These are phyloP conservation scores for Tagetes patula DNA, from an alignment of 129 eudicot species.

Conservation along the genomic window DNA sequence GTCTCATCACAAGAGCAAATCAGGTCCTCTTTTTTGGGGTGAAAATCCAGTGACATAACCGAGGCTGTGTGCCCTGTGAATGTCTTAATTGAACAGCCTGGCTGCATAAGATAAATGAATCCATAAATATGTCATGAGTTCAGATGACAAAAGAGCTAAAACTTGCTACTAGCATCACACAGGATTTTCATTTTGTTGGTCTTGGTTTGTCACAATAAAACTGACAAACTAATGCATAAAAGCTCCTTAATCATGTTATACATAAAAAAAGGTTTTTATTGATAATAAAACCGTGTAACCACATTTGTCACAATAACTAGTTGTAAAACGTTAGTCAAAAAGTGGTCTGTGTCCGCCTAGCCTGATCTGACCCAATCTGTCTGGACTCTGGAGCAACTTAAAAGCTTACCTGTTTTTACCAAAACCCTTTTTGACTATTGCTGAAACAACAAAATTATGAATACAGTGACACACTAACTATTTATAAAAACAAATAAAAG, in stretches of 20 bases:
- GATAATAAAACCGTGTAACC: not conserved
- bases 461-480: not conserved
- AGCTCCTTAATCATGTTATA: not conserved
- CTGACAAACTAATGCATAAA: not conserved
- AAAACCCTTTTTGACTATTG: not conserved
- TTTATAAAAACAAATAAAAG: not conserved
- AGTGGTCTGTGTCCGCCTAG: not conserved
- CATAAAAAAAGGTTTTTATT: not conserved
- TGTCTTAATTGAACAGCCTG: constrained; percentile 46
- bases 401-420: not conserved
- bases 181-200: not conserved
- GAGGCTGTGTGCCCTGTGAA: constrained; percentile 59
- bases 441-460: not conserved
- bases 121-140: not conserved
- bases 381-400: not conserved
- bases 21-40: constrained; percentile 58
- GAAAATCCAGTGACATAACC: constrained; percentile 59
- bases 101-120: constrained; percentile 36
- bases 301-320: not conserved
- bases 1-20: constrained; percentile 68
- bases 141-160: not conserved
- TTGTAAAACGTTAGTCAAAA: not conserved
- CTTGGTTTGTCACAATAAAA: not conserved
- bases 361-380: not conserved
- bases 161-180: not conserved